Conservation (phyloP, 345 rosid genomes). For the Pelargonium nanum region DNA sequence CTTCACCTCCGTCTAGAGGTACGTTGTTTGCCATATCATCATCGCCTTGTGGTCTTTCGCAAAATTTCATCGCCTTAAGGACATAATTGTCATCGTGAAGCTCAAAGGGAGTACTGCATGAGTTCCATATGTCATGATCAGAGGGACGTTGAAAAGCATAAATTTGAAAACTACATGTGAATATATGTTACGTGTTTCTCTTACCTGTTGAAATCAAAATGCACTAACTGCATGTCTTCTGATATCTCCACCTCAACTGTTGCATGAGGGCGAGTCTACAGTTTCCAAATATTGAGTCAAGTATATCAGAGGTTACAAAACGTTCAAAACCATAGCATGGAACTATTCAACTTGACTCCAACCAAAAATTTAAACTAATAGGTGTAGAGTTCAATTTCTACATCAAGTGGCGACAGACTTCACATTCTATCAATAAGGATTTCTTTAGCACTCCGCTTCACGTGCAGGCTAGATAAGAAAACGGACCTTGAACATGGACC, state of each 20-base stretch:
- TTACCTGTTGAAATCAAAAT: conserved; percentile 95
- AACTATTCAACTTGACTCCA: too few relatives aligned
- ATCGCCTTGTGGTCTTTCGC: conserved; percentile 41
- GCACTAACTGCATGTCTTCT: conserved; percentile 99
- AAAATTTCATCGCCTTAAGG: conserved; percentile 86
- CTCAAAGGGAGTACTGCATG: conserved; percentile 92
- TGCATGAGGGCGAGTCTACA: conserved; percentile 93
- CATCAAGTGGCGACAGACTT: too few relatives aligned
- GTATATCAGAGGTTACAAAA: too few relatives aligned
- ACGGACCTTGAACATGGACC: too few relatives aligned
- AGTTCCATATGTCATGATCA: conserved; percentile 1
- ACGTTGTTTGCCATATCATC: conserved; percentile 19
- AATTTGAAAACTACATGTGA: neutral
- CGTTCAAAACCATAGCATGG: too few relatives aligned
- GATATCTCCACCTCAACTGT: conserved; percentile 99
- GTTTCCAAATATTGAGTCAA: conserved; percentile 17
- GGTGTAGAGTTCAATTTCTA: too few relatives aligned
- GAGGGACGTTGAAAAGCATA: neutral
- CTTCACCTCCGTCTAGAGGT: conserved; percentile 31
- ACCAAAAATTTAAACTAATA: too few relatives aligned
- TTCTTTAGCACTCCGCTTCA: too few relatives aligned
- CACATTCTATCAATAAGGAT: too few relatives aligned
- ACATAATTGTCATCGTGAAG: conserved; percentile 97
- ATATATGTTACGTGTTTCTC: neutral
- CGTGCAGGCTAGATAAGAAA: too few relatives aligned